Base-by-base conservation (phyloP, 441 rosid species). In the Populus hybrid region DNA sequence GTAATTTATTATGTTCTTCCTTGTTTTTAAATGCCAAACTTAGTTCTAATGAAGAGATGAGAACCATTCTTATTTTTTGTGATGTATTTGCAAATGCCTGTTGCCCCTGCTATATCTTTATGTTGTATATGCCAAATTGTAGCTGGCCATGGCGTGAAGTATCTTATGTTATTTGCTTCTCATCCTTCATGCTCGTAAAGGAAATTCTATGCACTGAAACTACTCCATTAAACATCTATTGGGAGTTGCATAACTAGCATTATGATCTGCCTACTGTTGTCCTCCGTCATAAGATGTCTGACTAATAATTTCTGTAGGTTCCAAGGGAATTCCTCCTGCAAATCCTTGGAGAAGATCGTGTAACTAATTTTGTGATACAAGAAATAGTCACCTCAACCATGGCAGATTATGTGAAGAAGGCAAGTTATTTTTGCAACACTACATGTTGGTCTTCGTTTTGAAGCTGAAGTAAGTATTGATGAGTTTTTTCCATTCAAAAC, bases 301-400 rank as follows among this genome's bases (percentile, higher is more conserved):
- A 7, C 42, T 36, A 26, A 66, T 78, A 32, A 79, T 57, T 42
- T 79, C 72, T 23, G 35, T 81, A 89, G 91, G 88, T 89, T 12
- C 92, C 94, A 2, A 82, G 66, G 81, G 80, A 73, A n/a, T 83
- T 91, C 83, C 88, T 91, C 70, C 76, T 88, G 35, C 86, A 87
- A 80, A 75, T 79, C 28, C 86, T 91, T n/a, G 92, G 92, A 7
- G 83, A 88, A 83, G 88, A 87, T 8, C 85, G 85, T 0, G 91
- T 89, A 38, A 91, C 86, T 64, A 87, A 87, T 50, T 91, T 91
- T 82, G 90, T 88, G 35, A 81, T 89, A 32, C 85, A 86, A 82
- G 91, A 90, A 84, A 88, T 89, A 76, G 89, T 90, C 30, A 85
- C 82, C 76, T 78, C 90, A 18, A 86, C 89, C 19, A 70, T 89